phyloP scores from a whole-genome alignment of 257 asterid species.

The Rubia yunnanensis region DNA sequence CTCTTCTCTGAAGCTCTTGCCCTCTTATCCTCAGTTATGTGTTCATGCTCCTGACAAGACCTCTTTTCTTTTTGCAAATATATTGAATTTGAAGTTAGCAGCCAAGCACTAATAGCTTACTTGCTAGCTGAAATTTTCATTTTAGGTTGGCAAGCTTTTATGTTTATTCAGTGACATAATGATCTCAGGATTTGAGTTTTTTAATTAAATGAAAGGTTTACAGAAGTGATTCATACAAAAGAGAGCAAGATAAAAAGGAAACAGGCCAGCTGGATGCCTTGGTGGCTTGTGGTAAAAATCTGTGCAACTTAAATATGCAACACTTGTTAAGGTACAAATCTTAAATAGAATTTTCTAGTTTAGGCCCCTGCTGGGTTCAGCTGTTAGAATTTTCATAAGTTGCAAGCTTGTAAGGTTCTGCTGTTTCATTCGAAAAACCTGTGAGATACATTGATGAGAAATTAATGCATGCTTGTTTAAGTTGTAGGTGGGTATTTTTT shows the following conservation, averaged over 20 bases:
- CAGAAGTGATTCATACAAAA: background rate
- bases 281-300: background rate
- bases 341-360: background rate
- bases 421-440: background rate
- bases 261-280: background rate
- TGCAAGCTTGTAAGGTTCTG: background rate
- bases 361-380: background rate
- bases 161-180: background rate
- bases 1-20: background rate
- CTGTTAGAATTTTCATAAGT: background rate
- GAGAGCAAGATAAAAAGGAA: background rate
- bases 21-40: background rate
- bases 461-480: background rate
- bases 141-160: background rate
- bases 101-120: background rate
- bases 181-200: background rate
- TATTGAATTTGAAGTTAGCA: background rate
- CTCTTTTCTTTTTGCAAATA: background rate
- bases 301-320: background rate
- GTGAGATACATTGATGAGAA: background rate
- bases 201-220: background rate
- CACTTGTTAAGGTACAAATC: background rate
- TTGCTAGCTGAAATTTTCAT: background rate
- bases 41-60: background rate
- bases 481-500: background rate